phyloP scores from a whole-genome alignment of 1,139 yeast genomes.

The Yamadazyma atmosphaerica region DNA sequence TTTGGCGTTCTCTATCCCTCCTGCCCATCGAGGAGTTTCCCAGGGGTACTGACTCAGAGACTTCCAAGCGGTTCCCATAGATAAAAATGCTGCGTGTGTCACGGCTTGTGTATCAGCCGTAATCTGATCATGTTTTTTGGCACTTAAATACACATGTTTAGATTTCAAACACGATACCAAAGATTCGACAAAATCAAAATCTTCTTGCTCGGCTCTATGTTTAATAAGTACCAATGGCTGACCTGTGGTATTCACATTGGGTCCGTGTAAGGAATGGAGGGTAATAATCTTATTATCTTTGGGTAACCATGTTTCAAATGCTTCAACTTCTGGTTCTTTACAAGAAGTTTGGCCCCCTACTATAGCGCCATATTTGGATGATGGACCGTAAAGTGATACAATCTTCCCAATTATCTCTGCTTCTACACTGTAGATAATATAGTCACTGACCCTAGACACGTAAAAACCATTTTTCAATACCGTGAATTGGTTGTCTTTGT shows the following conservation, averaged over 20 bases:
- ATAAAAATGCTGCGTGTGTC: conserved; percentile 94
- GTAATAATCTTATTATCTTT: conserved; percentile 78
- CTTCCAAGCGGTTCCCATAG: conserved; percentile 98
- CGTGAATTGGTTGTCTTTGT: conserved; percentile 45
- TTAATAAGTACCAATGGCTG: conserved; percentile 88
- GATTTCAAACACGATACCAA: conserved; percentile 75
- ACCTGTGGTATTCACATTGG: conserved; percentile 82
- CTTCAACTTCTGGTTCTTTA: conserved; percentile 84
- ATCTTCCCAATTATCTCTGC: conserved; percentile 77
- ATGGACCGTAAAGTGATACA: conserved; percentile 75
- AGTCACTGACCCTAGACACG: conserved; percentile 80
- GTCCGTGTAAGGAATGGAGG: conserved; percentile 93
- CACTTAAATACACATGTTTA: conserved; percentile 74
- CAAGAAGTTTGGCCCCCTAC: conserved; percentile 99
- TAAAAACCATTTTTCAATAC: conserved; percentile 74
- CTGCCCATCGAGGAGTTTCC: conserved; percentile 84
- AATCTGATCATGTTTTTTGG: conserved; percentile 85
- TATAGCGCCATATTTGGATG: conserved; percentile 82
- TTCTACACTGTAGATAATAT: conserved; percentile 85
- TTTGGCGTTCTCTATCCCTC: conserved; percentile 95
- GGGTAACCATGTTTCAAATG: conserved; percentile 78
- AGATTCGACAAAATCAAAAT: conserved; percentile 59
- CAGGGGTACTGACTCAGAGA: conserved; percentile 85
- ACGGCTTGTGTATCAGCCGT: conserved; percentile 99
- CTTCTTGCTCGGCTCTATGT: conserved; percentile 64